phyloP scores from a whole-genome alignment of 2,329 filamentous ascomycete genomes.

The Meredithiella fracta region DNA sequence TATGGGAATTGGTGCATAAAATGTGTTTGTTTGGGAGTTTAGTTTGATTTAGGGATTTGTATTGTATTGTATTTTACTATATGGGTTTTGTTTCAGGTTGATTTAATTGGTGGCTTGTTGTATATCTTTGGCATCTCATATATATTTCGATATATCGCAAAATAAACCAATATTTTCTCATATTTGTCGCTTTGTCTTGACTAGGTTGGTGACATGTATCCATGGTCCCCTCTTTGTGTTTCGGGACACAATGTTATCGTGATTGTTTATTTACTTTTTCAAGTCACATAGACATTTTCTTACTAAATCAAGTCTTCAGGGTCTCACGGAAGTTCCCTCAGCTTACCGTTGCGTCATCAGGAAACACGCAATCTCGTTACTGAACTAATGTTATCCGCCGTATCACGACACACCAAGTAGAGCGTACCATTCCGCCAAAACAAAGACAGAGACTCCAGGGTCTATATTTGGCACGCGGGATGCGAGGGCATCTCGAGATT shows the following conservation, averaged over 20 bases:
- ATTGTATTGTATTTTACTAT: no score
- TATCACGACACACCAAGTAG: neutral
- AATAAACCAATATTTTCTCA: neutral
- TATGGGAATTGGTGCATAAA: neutral
- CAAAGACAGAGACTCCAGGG: neutral
- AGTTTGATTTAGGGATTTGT: neutral
- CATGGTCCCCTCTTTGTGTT: no score
- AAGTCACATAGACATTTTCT: neutral
- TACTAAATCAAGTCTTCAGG: neutral
- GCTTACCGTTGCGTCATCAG: neutral
- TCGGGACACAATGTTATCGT: neutral
- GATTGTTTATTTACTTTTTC: neutral
- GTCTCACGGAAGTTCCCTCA: no score
- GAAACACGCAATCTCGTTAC: neutral
- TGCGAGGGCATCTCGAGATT: no score
- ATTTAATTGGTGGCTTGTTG: neutral
- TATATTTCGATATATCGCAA: neutral
- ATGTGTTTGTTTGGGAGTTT: neutral
- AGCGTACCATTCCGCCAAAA: neutral
- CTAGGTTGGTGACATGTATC: neutral
- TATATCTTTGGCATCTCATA: neutral
- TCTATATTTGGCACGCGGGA: neutral
- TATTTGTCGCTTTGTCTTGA: neutral
- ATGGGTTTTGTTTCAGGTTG: neutral
- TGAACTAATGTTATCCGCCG: neutral